Percentiles rank a stretch among this genome's conserved stretches.
These are phyloP conservation scores for Aotearoamyces nothofagi DNA, from an alignment of 2,329 filamentous ascomycete species.

Conservation along the genomic window DNA sequence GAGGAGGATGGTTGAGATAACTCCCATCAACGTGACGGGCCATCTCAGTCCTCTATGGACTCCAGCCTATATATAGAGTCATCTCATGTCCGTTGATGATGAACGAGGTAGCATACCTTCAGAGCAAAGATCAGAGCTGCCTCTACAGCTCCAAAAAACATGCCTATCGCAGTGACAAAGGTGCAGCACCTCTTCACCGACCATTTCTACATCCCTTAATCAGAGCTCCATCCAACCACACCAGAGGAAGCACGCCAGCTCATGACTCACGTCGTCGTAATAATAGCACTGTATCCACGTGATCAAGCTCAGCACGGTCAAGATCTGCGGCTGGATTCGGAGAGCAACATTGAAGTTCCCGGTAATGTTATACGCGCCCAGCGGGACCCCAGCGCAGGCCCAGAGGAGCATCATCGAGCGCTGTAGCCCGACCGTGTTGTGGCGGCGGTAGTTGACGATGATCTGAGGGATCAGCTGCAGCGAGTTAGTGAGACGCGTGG, in stretches of 20 bases:
- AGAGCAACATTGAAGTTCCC: constrained; percentile 18
- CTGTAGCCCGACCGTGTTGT: constrained; percentile 50
- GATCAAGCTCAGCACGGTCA: constrained; percentile 19
- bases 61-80: constrained; percentile 19
- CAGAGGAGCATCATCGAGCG: constrained; percentile 61
- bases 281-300: constrained; percentile 20
- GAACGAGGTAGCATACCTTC: constrained; percentile 6
- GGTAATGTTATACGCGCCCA: constrained; percentile 30
- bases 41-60: constrained; percentile 32
- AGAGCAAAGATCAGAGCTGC: constrained; percentile 42
- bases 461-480: constrained; percentile 52
- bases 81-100: too few relatives aligned
- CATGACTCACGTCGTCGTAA: constrained; percentile 30
- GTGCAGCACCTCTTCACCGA: constrained; percentile 29
- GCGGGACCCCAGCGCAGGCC: constrained; percentile 50
- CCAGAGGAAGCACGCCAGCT: too few relatives aligned
- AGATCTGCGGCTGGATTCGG: constrained; percentile 19
- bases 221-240: neutral
- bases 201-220: constrained; percentile 31
- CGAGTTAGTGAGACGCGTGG: neutral
- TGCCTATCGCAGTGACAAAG: constrained; percentile 33
- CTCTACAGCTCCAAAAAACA: constrained; percentile 43
- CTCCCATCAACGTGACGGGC: constrained; percentile 53
- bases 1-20: constrained; percentile 45
- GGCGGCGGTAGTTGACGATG: constrained; percentile 48